Percentiles rank a stretch among this genome's conserved stretches.
These are phyloP conservation scores for Drechslerella stenobrocha DNA, from an alignment of 2,329 filamentous ascomycete genomes.

Conservation along the genomic window DNA sequence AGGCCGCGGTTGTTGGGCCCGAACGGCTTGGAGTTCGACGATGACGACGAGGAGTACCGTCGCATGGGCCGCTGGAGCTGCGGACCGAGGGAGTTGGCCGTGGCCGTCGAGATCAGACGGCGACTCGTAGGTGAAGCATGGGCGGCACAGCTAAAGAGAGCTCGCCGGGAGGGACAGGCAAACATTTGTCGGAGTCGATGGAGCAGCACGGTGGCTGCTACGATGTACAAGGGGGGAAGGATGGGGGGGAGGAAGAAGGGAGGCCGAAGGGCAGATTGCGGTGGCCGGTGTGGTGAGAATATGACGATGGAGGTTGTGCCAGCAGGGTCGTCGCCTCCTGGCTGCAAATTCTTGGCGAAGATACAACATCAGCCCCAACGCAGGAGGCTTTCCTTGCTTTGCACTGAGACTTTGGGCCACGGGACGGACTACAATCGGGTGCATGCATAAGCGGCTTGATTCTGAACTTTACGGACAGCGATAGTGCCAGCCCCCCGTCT, in stretches of 20 bases:
- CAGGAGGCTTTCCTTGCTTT: constrained; percentile 4
- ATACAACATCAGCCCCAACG: constrained; percentile 27
- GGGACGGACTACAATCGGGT: background rate
- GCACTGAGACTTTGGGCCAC: background rate
- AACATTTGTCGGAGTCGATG: constrained; percentile 33
- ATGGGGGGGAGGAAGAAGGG: constrained; percentile 4
- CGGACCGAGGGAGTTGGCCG: constrained; percentile 24
- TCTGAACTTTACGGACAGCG: background rate
- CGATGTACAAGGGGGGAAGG: constrained; percentile 5
- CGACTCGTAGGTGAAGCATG: constrained; percentile 36
- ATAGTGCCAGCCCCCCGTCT: constrained; percentile 1
- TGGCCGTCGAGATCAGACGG: constrained; percentile 42
- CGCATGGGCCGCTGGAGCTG: constrained; percentile 25
- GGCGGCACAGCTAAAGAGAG: constrained; percentile 32
- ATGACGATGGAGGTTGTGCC: constrained; percentile 21
- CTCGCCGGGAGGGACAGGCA: constrained; percentile 43
- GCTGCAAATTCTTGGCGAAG: constrained; percentile 27
- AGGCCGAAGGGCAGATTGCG: background rate
- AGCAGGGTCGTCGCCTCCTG: constrained; percentile 6
- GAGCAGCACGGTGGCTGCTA: background rate
- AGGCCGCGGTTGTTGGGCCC: constrained; percentile 40
- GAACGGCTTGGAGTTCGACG: constrained; percentile 43
- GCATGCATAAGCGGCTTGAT: background rate
- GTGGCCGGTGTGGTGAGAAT: constrained; percentile 4
- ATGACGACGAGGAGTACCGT: constrained; percentile 43